phyloP scores from a whole-genome alignment of 2,329 filamentous ascomycete genomes.

The Trichoderma harzianum region DNA sequence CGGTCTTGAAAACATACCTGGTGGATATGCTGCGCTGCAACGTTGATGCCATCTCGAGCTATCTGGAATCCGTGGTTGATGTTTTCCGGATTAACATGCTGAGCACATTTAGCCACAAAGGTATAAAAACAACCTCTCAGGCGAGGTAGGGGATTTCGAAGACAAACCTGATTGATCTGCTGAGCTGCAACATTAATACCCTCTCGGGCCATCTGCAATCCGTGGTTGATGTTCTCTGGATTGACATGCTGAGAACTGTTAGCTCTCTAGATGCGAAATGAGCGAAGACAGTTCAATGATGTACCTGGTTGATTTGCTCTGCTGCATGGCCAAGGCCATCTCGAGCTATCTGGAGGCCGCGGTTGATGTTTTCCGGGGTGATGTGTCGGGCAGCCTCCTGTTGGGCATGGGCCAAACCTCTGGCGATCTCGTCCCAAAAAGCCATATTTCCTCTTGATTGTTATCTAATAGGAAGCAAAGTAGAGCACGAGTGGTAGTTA shows the following conservation, averaged over 20 bases:
- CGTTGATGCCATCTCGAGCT: background rate
- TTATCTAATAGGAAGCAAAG: background rate
- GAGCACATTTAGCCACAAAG: background rate
- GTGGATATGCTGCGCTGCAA: background rate
- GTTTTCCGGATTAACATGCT: background rate
- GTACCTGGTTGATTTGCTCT: background rate
- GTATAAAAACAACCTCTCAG: background rate
- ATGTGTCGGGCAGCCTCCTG: constrained; percentile 7
- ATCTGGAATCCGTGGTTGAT: background rate
- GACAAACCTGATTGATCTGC: background rate
- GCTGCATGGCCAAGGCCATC: background rate
- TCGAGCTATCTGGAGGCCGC: background rate
- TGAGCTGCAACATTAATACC: background rate
- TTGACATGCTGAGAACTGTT: background rate
- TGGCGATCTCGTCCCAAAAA: background rate
- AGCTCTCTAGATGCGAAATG: background rate
- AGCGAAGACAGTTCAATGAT: no score
- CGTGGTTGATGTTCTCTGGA: background rate
- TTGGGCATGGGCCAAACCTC: background rate
- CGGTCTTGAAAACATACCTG: background rate
- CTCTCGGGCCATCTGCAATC: background rate
- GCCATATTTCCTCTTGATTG: background rate
- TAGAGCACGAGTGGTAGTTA: fast-evolving
- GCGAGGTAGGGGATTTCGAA: background rate
- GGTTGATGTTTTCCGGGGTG: constrained; percentile 1